Conservation (phyloP, 2,329 filamentous ascomycete genomes). For the Fusarium xyrophilum region DNA sequence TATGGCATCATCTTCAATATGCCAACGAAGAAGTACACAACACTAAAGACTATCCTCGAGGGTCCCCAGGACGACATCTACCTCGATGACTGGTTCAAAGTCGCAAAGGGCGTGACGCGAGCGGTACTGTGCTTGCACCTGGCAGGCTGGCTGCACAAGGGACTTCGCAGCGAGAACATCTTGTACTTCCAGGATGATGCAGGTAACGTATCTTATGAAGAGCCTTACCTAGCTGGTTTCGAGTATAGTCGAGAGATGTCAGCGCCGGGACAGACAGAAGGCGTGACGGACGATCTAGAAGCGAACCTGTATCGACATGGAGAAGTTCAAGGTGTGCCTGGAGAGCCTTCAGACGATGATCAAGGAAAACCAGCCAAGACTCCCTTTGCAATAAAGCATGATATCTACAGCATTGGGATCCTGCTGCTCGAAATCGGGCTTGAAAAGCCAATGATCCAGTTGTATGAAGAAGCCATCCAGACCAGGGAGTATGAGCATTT, state of each 20-base stretch:
- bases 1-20: not conserved
- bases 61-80: not conserved
- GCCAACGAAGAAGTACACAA: not conserved
- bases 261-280: not conserved
- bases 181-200: not conserved
- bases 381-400: not conserved
- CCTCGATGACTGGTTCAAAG: not conserved
- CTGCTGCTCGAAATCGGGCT: rapidly evolving
- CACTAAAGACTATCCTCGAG: not conserved
- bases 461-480: not conserved
- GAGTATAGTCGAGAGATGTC: not conserved
- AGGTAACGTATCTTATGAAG: rapidly evolving
- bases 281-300: not conserved
- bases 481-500: not conserved
- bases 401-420: not conserved
- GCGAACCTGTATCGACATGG: not conserved
- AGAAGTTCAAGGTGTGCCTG: not conserved
- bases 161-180: not conserved
- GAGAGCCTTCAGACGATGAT: rapidly evolving
- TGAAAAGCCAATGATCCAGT: not conserved
- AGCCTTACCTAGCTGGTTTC: not conserved
- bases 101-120: not conserved
- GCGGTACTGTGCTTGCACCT: not conserved
- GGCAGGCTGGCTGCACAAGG: not conserved
- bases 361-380: rapidly evolving